phyloP scores from a whole-genome alignment of 345 rosid genomes.

The Viola odorata region DNA sequence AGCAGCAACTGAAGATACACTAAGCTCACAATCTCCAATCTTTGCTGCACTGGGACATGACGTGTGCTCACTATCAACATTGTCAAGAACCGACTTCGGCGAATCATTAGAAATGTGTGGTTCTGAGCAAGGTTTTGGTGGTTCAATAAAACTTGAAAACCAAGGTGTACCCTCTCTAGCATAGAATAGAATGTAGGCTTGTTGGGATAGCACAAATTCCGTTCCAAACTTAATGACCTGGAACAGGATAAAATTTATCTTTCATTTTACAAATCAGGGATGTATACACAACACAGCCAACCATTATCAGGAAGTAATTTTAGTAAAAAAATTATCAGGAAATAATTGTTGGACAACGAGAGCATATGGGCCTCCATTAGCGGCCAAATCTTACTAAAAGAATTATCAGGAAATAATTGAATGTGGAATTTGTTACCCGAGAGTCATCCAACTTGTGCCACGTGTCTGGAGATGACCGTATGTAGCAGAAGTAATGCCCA shows the following conservation, averaged over 20 bases:
- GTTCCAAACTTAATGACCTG: conserved; percentile 56
- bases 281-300: not conserved
- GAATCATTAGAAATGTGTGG: conserved; percentile 33
- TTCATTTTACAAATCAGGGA: not conserved
- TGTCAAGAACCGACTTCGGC: conserved; percentile 75
- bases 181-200: conserved; percentile 80
- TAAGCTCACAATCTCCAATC: conserved; percentile 7
- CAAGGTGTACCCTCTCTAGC: conserved; percentile 63
- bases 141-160: conserved; percentile 54
- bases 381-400: not conserved
- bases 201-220: conserved; percentile 54
- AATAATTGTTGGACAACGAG: not conserved
- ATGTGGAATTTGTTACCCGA: conserved; percentile 33
- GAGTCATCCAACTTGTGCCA: conserved; percentile 75
- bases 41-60: conserved; percentile 20
- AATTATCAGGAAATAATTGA: not conserved
- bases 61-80: conserved; percentile 24
- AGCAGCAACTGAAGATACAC: conserved; percentile 25
- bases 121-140: conserved; percentile 20
- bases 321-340: not conserved
- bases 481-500: conserved; percentile 69
- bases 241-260: not conserved
- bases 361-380: not conserved
- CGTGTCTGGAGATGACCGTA: conserved; percentile 57
- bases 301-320: not conserved